Evolutionary conservation across 192 early-diverging fungal species (phyloP), one percentile per base, ranked within the genome.

Genomic region (Podila clonocystis): DNA sequence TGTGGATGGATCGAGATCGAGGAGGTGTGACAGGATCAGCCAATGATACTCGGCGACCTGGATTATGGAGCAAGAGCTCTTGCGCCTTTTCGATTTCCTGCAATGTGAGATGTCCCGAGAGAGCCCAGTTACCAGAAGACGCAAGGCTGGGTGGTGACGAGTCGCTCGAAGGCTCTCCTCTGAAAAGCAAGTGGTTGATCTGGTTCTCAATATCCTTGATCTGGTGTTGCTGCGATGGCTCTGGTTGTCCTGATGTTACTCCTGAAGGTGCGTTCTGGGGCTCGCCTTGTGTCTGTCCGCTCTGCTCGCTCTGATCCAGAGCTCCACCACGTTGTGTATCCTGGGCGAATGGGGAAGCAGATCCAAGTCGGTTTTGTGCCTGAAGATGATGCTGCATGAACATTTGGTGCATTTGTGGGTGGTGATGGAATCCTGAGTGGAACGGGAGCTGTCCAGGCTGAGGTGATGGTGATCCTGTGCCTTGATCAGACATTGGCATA

Each of bases 1-100:
- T 45, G 41, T n/a, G 24, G 6, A 26, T 65, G 24, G 64, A 45
- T 22, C 68, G 57, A 19, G 69, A 65, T 24, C 41, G 36, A 17
- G 65, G 65, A 20, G 75, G 63, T 3, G 63, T 58, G 7, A 67
- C 68, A 29, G 64, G 65, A 33, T 72, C 61, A n/a, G 29, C 52
- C 26, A 79, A 60, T 26, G 76, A 79, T 6, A 79, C 26, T 15
- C 70, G 41, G 15, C 66, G 64, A 17, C 68, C 20, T 30, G 71
- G 70, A 13, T 34, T 50, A 26, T 70, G 69, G 4, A 79, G 63
- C 22, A 65, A 65, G 19, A 58, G 62, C 2, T 60, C 45, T 45
- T 79, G 76, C 0, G 76, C 76, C 29, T 67, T 63, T 31, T 79
- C 76, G 28, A 79, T 68, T 41, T 79, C 76, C 57, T 79, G 76